Evolutionary conservation across 2,329 filamentous ascomycete species (phyloP), one percentile per base, ranked within the genome.

Genomic region (Sporothrix brunneoviolacea): DNA sequence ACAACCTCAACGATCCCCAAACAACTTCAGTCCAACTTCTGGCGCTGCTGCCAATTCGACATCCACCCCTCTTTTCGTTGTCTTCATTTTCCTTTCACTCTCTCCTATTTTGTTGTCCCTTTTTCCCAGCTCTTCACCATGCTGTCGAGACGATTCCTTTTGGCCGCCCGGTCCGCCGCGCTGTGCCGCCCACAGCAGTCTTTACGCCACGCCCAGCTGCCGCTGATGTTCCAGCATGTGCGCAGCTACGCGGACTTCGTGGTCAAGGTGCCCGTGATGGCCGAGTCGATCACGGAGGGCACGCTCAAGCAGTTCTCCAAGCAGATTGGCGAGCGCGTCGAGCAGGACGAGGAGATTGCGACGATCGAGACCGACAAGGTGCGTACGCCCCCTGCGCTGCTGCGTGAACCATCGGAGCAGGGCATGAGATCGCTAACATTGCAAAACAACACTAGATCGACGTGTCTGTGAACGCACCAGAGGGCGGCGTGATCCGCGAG

Each of bases 311-410:
- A 95, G 66, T 97, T 91, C 76, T 86, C 82, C 63, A 97, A 97
- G 68, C 68, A 91, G 71, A 75, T 96, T 61, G 93, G 93, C 63
- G 93, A 98, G 67, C 91, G 83, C 61, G 91, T 98, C 47, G 90
- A 95, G 73, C 84, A 85, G 62, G 93, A 98, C 65, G 93, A 97
- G 72, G 93, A 98, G 69, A 91, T 98, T 68, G 93, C 93, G 28
- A 96, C 91, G 44, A 98, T 98, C 64, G 93, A 98, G 72, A 98
- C 93, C 13, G 93, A 98, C 79, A 98, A 98, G 83, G 88, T 89
- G 73, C 56, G 67, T 51, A 19, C 4, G 13, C 27, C n/a, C n/a
- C n/a, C 13, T 12, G 16, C 19, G 22, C 27, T 9, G 24, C 15
- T 41, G 18, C 13, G 24, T 24, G 36, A 30, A n/a, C n/a, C n/a